Conservation (phyloP, 1,139 yeast genomes). For the Protomyces arabidopsidicola region DNA sequence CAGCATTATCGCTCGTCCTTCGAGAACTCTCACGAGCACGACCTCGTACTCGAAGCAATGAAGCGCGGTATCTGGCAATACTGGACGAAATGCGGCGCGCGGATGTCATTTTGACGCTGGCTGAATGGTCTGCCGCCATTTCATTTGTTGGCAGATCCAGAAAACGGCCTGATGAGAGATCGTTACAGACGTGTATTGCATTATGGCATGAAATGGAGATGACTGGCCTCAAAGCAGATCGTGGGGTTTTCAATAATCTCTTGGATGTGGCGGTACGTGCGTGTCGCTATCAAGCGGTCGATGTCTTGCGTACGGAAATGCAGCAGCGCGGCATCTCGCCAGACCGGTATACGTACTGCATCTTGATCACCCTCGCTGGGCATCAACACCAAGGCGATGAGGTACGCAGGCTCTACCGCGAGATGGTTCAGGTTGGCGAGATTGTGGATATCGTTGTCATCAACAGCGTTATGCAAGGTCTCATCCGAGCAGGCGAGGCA, state of each 20-base stretch:
- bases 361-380: constrained; percentile 1
- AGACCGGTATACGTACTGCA: constrained; percentile 23
- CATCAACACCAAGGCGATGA: constrained; percentile 2
- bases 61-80: background rate
- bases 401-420: constrained; percentile 2
- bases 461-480: constrained; percentile 18
- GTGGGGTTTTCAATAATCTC: constrained; percentile 19
- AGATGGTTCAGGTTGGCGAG: constrained; percentile 15
- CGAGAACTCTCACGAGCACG: constrained; percentile 8
- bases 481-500: constrained; percentile 15
- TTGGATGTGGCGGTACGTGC: constrained; percentile 21
- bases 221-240: constrained; percentile 5
- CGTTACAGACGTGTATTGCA: background rate
- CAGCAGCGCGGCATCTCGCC: constrained; percentile 1
- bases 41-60: constrained; percentile 6
- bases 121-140: constrained; percentile 15
- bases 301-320: constrained; percentile 12
- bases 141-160: constrained; percentile 13
- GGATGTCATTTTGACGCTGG: background rate
- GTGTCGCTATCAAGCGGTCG: constrained; percentile 11
- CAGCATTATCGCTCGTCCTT: constrained; percentile 3
- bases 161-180: background rate
- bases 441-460: constrained; percentile 22
- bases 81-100: constrained; percentile 16
- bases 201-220: constrained; percentile 28